These are phyloP conservation scores for Sorghum bicolor DNA, from an alignment of 176 grass and related monocot species.

Conservation along the genomic window Sorghum_bicolor_NCBIv3 NC_012876.2:1933501-1934000, in stretches of 20 bases:
- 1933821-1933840: neutral
- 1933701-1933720: no score
- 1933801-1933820: neutral
- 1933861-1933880: no score
- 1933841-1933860: neutral
- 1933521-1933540: neutral
- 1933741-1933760: neutral
- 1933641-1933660: no score
- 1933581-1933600: neutral
- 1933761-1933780: neutral
- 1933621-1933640: no score
- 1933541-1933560: neutral
- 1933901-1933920: no score
- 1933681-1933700: no score
- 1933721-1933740: neutral
- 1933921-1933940: no score
- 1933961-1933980: neutral
- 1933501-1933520: no score
- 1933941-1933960: neutral
- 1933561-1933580: neutral
- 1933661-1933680: no score
- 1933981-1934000: neutral
- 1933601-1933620: neutral
- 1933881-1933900: no score
- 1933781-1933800: neutral